Evolutionary conservation across 495 filamentous ascomycete species (phyloP).

Genomic region (Penicillium herquei): DNA sequence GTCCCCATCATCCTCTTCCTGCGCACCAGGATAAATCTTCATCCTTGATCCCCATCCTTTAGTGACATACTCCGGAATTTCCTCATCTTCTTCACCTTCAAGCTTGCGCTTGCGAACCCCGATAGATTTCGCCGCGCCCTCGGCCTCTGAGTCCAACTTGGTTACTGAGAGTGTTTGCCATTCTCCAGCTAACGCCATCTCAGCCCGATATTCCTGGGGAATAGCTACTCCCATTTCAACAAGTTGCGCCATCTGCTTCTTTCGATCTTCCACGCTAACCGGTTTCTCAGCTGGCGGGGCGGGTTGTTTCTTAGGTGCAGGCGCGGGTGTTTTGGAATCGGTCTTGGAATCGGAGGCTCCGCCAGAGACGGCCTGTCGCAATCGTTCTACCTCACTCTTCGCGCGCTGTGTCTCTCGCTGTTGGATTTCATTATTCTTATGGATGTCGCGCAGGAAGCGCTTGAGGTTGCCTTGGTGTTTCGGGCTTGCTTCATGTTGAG

Average conservation of each 20-base stretch:
- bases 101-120: constrained; percentile 71
- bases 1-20: constrained; percentile 55
- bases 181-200: constrained; percentile 86
- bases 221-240: constrained; percentile 83
- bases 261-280: constrained; percentile 66
- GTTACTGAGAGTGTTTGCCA: constrained; percentile 73
- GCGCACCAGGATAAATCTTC: constrained; percentile 58
- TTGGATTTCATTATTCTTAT: constrained; percentile 74
- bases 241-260: constrained; percentile 81
- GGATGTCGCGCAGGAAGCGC: constrained; percentile 84
- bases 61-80: constrained; percentile 61
- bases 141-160: constrained; percentile 49
- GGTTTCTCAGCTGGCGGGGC: constrained; percentile 25
- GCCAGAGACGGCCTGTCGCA: constrained; percentile 71
- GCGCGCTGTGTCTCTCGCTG: constrained; percentile 77
- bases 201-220: constrained; percentile 72
- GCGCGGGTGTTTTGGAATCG: constrained; percentile 13
- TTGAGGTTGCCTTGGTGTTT: constrained; percentile 89
- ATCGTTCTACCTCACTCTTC: constrained; percentile 78
- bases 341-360: constrained; percentile 25
- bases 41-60: constrained; percentile 75
- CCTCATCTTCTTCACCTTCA: constrained; percentile 54
- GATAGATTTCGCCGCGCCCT: constrained; percentile 29
- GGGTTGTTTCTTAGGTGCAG: constrained; percentile 25
- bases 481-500: constrained; percentile 85